phyloP scores from a whole-genome alignment of 2,329 filamentous ascomycete genomes.

The Nakataea oryzae region DNA sequence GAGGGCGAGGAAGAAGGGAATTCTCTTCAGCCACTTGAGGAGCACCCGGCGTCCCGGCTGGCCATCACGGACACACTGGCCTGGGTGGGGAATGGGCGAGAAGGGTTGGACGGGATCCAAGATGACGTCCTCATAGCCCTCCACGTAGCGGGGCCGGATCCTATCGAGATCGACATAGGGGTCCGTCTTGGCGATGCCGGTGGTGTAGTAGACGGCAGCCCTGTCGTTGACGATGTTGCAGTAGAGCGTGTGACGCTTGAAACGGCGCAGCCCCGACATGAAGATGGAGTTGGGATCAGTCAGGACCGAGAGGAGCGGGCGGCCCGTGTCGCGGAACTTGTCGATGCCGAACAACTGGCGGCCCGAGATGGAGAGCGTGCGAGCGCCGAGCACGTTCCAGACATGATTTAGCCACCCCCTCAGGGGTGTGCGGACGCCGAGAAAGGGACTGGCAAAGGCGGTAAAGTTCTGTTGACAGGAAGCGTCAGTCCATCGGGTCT shows the following conservation, averaged over 20 bases:
- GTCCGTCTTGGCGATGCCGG: conserved; percentile 64
- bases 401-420: conserved; percentile 55
- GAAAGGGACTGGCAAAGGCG: conserved; percentile 79
- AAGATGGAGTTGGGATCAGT: conserved; percentile 82
- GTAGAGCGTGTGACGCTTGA: conserved; percentile 70
- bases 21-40: conserved; percentile 19
- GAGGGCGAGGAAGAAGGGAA: conserved; percentile 31
- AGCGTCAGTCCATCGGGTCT: neutral
- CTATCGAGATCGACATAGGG: conserved; percentile 61
- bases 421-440: conserved; percentile 63
- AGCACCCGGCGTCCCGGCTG: conserved; percentile 18
- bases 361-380: conserved; percentile 73
- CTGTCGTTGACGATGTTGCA: conserved; percentile 81
- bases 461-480: conserved; percentile 62
- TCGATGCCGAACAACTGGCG: conserved; percentile 83
- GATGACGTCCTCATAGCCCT: conserved; percentile 65
- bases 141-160: conserved; percentile 61
- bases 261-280: conserved; percentile 64
- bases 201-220: conserved; percentile 75
- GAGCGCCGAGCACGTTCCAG: conserved; percentile 77
- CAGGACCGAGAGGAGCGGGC: conserved; percentile 68
- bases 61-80: neutral
- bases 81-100: too few species aligned
- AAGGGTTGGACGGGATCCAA: conserved; percentile 51
- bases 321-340: conserved; percentile 70